Evolutionary conservation across 352 stramenopile species (phyloP), one percentile per base, ranked within the genome.

Genomic region (Globisporangium camurandrum): DNA sequence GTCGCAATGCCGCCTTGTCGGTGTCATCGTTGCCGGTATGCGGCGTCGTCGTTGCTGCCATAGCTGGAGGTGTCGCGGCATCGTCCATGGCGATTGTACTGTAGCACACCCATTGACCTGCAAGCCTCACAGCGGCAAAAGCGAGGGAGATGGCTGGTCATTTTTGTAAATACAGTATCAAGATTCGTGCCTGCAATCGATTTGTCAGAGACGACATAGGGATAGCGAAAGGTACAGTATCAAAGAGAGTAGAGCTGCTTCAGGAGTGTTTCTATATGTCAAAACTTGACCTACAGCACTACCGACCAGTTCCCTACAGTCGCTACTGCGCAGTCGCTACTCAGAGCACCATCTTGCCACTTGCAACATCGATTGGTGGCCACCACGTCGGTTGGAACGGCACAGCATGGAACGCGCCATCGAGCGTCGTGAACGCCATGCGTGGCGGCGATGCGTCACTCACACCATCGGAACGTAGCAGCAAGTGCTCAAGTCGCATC

Each of bases 311-410:
- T n/a, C n/a, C n/a, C n/a, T n/a, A n/a, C n/a, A n/a, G n/a, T n/a
- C n/a, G n/a, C n/a, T n/a, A n/a, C n/a, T 26, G 14, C 19, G 17
- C 33, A 12, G 12, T 12, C 17, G 31, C 19, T 17, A 23, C 27
- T 50, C 30, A 86, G 14, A 91, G 28, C 49, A 70, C 39, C 73
- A 88, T 81, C 47, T 93, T 93, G 50, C 83, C 83, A 2, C 78
- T 87, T 53, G 67, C 78, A 16, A 62, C 40, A 37, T 93, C 75
- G n/a, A 93, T 39, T 28, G 61, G 12, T 20, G 75, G 68, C 83
- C 83, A 93, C 83, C 83, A 93, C 19, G 63, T 61, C 1, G 83
- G 83, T 54, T 87, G 64, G 50, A 75, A 91, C 31, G 83, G 83
- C 22, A 92, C 58, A 14, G 66, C 80, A 28, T 83, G 61, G 54